phyloP scores from a whole-genome alignment of 768 basidiomycete species.

The Lentinus brumalis region DNA sequence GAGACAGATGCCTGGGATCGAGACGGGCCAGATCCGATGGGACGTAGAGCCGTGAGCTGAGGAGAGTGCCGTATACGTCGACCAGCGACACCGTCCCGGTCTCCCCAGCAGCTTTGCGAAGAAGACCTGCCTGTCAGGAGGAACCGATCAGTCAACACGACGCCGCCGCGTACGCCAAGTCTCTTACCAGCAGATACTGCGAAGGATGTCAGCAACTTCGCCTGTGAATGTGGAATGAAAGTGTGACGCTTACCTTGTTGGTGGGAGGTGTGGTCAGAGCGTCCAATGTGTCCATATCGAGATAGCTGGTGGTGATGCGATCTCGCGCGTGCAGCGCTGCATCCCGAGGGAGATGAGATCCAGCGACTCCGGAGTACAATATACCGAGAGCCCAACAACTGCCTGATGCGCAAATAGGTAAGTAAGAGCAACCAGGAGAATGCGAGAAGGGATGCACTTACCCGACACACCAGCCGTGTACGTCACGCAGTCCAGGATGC shows the following conservation, averaged over 20 bases:
- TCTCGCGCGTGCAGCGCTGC: constrained; percentile 23
- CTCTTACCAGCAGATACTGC: constrained; percentile 28
- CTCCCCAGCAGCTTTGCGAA: constrained; percentile 27
- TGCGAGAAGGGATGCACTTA: not conserved
- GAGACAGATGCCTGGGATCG: constrained; percentile 25
- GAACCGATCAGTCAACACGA: not conserved
- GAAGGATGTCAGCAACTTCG: not conserved
- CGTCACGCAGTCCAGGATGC: constrained; percentile 24
- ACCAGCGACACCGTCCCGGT: constrained; percentile 26
- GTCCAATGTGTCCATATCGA: constrained; percentile 28
- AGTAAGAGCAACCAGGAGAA: not conserved
- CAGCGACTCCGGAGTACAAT: constrained; percentile 28
- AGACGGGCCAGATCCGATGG: constrained; percentile 21
- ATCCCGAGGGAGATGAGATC: constrained; percentile 11
- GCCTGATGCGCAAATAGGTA: constrained; percentile 7
- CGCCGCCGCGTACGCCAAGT: not conserved
- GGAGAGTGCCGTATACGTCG: constrained; percentile 29
- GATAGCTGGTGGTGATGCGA: constrained; percentile 26
- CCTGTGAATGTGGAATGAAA: too few relatives aligned
- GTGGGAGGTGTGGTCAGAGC: constrained; percentile 26
- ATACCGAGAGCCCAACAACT: constrained; percentile 31
- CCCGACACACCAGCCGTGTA: constrained; percentile 32
- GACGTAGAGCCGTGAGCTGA: constrained; percentile 26
- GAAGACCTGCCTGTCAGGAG: constrained; percentile 15
- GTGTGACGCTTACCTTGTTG: constrained; percentile 20